Evolutionary conservation across 2,329 filamentous ascomycete genomes (phyloP), one percentile per base, ranked within the genome.

Genomic region (Berkeleyomyces basicola): DNA sequence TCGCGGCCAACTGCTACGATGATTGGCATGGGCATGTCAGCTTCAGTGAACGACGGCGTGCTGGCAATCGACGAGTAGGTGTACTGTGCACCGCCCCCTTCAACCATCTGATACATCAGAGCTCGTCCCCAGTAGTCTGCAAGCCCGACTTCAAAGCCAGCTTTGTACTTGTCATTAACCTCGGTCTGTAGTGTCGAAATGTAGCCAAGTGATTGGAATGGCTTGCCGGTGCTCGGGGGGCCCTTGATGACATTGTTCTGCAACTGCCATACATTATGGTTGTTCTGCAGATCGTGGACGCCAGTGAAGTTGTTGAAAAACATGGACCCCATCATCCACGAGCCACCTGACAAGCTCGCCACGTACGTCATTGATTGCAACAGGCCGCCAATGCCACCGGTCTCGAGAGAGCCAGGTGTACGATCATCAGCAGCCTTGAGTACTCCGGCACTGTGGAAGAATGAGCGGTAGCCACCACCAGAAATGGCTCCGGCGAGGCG

Each of bases 111-210:
- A 73, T 87, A 95, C 1, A 85, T 85, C n/a, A 96, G 78, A 58
- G 88, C 88, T 63, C 90, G 86, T 37, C 88, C 88, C 86, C 90
- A 95, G 72, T 90, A 90, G 74, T 96, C 91, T 0, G 91, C 96
- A 63, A 96, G 78, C 7, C 88, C 87, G 2, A 81, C 82, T 44
- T 77, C 70, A 66, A 72, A 77, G 23, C 74, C 75, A 6, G 73
- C 73, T 31, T 73, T 69, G 16, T 70, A 68, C 70, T 77, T 77
- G 64, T 66, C 67, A 1, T 67, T 64, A 9, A 76, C 72, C 36
- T 72, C 68, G 40, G 69, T 68, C 58, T 74, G 68, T 49, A 77
- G 69, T 47, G 69, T 66, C 31, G 66, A 67, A 67, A 75, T 76
- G 67, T 77, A 77, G 43, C 60, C 59, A 40, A 61, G 46, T 74